Base-by-base conservation (phyloP, 192 early-diverging fungal species). In the Phycomyces blakesleeanus region DNA sequence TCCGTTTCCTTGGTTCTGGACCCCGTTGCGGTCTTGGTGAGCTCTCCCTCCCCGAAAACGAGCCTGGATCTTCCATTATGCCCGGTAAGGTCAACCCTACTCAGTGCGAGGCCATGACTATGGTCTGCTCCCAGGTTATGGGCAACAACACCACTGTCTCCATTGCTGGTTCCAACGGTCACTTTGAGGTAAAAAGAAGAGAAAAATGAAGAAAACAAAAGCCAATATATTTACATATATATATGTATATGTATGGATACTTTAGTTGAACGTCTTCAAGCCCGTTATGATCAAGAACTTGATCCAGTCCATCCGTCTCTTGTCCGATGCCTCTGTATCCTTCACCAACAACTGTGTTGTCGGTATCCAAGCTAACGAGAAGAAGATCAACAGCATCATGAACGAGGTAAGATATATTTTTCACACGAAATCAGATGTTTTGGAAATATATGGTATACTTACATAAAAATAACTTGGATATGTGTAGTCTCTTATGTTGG, bases 1-100 rank as follows among this genome's bases (percentile, higher is more conserved):
- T 99, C 63, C 91, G 97, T 41, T 82, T 94, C 63, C 86, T 96
- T n/a, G 89, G 87, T 56, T 96, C 94, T 42, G 97, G 97, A 5
- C 97, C 97, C 47, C 91, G 97, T 61, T 98, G 96, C 76, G 97
- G 97, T 49, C 82, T 99, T 40, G 96, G 95, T 55, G 97, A 99
- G 78, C 84, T 99, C 57, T 78, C 74, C 67, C 86, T 99, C 62
- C 97, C 97, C 42, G 95, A 97, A 78, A 99, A 99, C 76, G 97
- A 99, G 77, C 97, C 97, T 44, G 97, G 97, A 60, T 94, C 92
- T 54, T 98, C 96, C 26, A 99, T 99, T 72, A 98, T 99, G 97
- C 95, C 95, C 41, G 97, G 97, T 57, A 98, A 98, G 87, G 94
- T 99, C 59, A 99, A 99, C 81, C 97, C 97, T 49, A 99, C 97